These are phyloP conservation scores for Gillenia trifoliata DNA, from an alignment of 306 rosid species.

Conservation along the genomic window DNA sequence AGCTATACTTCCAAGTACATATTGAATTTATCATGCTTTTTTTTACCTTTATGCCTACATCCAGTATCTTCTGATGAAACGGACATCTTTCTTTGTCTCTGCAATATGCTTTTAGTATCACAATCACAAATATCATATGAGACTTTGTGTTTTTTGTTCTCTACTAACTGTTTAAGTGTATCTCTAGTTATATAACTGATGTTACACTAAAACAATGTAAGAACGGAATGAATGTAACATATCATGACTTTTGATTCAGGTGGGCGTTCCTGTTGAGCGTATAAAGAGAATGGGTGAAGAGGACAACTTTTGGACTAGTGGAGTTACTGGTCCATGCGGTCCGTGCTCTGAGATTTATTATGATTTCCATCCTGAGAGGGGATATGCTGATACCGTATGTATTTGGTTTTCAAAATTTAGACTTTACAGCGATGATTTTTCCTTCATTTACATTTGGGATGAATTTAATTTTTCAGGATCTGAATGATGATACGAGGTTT, in stretches of 20 bases:
- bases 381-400: slow-evolving; percentile 57
- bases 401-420: not conserved
- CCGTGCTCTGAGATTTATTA: slow-evolving; percentile 96
- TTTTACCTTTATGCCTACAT: not conserved
- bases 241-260: slow-evolving; percentile 39
- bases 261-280: slow-evolving; percentile 75
- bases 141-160: not conserved
- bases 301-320: slow-evolving; percentile 95
- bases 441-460: not conserved
- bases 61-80: not conserved
- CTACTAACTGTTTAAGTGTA: not conserved
- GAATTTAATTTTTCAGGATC: slow-evolving; percentile 54
- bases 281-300: slow-evolving; percentile 90
- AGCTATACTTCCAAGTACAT: not conserved
- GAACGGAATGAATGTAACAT: not conserved
- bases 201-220: not conserved
- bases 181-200: not conserved
- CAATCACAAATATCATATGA: not conserved
- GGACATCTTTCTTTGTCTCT: slow-evolving; percentile 1
- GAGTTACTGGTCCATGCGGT: slow-evolving; percentile 92
- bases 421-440: not conserved
- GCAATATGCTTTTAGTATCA: not conserved
- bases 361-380: slow-evolving; percentile 86
- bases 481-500: slow-evolving; percentile 77
- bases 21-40: not conserved